phyloP scores from a whole-genome alignment of 192 early-diverging fungal genomes.

The Entomortierella chlamydospora region DNA sequence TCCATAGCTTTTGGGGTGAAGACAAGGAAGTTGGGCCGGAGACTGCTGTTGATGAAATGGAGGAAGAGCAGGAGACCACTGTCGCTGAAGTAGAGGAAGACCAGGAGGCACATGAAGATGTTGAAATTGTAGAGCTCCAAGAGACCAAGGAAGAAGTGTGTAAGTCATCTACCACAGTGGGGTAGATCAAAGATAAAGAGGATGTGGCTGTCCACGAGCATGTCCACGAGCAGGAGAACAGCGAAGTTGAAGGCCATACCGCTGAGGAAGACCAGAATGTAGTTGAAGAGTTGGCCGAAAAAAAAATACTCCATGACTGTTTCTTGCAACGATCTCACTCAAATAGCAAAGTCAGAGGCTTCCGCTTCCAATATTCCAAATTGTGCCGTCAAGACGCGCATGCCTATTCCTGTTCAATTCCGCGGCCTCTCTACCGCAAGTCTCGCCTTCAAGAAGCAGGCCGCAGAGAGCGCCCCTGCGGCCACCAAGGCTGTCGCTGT shows the following conservation, averaged over 20 bases:
- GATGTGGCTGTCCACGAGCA: neutral
- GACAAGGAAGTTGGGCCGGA: neutral
- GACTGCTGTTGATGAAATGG: neutral
- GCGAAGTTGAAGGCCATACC: neutral
- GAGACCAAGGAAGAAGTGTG: neutral
- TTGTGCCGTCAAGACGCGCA: slow-evolving; percentile 3
- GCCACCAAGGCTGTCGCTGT: slow-evolving; percentile 27
- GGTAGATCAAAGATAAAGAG: neutral
- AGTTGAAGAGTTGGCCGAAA: neutral
- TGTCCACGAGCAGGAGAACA: neutral
- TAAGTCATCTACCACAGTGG: neutral
- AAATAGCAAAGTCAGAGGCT: neutral
- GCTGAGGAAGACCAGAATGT: neutral
- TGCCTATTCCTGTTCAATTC: slow-evolving; percentile 2
- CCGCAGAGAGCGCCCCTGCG: slow-evolving; percentile 14
- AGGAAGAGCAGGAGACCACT: neutral
- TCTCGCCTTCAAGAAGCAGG: slow-evolving; percentile 46
- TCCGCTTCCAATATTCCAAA: slow-evolving; percentile 18
- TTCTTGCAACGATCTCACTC: neutral
- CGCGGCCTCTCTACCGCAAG: slow-evolving; percentile 29
- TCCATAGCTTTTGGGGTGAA: neutral
- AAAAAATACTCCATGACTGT: neutral
- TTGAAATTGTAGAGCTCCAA: neutral
- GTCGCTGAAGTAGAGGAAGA: neutral
- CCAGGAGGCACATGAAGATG: neutral